Evolutionary conservation across 345 rosid genomes (phyloP).

Genomic region (Ceriops decandra): DNA sequence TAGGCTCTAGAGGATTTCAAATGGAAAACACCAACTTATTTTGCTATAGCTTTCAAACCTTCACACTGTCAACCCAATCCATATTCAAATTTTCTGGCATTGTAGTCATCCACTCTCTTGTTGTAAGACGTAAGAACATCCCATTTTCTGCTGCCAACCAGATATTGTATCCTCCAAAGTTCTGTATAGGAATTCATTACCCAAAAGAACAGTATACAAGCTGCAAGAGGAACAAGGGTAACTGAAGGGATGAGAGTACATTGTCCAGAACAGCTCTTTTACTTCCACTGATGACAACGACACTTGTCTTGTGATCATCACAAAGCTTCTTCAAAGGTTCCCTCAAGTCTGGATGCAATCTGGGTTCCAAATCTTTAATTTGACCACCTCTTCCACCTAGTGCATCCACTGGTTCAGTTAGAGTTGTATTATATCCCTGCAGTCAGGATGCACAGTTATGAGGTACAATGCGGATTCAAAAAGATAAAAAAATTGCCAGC

Average conservation of each 20-base stretch:
- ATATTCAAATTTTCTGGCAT: constrained; percentile 56
- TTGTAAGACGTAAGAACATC: constrained; percentile 47
- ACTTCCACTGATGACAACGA: constrained; percentile 56
- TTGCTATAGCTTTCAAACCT: constrained; percentile 27
- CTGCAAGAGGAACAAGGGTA: not conserved
- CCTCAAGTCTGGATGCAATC: constrained; percentile 36
- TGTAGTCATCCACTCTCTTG: constrained; percentile 56
- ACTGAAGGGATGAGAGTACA: constrained; percentile 26
- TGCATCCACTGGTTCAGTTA: constrained; percentile 43
- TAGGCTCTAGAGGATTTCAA: constrained; percentile 12
- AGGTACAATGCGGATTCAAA: no score
- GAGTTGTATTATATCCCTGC: constrained; percentile 50
- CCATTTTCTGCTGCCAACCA: constrained; percentile 71
- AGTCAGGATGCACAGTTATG: constrained; percentile 16
- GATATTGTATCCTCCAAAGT: constrained; percentile 47
- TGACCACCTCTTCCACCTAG: constrained; percentile 43
- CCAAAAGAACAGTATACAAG: constrained; percentile 5
- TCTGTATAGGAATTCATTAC: constrained; percentile 33
- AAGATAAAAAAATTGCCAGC: no score
- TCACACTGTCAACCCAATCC: constrained; percentile 64
- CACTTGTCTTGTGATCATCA: constrained; percentile 41
- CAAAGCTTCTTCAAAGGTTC: constrained; percentile 44
- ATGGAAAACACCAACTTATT: constrained; percentile 12
- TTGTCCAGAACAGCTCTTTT: constrained; percentile 47
- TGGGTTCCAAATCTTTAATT: constrained; percentile 50